phyloP scores from a whole-genome alignment of 495 filamentous ascomycete genomes.

The Penicillium arizonense region DNA sequence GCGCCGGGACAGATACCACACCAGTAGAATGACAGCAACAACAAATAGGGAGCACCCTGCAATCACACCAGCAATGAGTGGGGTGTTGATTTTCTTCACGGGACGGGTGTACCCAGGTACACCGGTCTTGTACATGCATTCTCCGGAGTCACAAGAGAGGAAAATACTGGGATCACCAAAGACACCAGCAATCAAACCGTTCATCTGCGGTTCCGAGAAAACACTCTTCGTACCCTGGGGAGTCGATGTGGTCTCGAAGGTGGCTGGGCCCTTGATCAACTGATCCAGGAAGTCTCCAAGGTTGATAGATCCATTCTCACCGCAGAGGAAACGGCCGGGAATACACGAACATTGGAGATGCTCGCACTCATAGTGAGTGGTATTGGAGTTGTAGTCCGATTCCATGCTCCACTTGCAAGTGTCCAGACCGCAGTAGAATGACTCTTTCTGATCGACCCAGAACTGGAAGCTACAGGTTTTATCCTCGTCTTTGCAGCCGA shows the following conservation, averaged over 20 bases:
- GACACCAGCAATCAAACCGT: constrained; percentile 77
- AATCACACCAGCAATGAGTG: constrained; percentile 91
- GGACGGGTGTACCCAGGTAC: constrained; percentile 87
- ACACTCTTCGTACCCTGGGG: constrained; percentile 59
- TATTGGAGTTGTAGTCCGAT: constrained; percentile 69
- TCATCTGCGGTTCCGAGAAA: constrained; percentile 89
- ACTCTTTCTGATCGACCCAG: constrained; percentile 91
- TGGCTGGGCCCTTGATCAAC: constrained; percentile 80
- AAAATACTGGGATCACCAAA: constrained; percentile 91
- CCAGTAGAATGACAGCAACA: constrained; percentile 73
- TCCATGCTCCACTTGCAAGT: constrained; percentile 71
- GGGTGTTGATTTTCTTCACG: constrained; percentile 94
- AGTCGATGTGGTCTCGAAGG: constrained; percentile 69
- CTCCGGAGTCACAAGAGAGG: constrained; percentile 78
- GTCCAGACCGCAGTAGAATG: constrained; percentile 90
- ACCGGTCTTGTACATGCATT: constrained; percentile 89
- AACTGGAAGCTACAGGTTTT: constrained; percentile 92
- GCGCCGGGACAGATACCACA: constrained; percentile 88
- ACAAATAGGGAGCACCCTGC: constrained; percentile 84
- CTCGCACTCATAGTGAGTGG: constrained; percentile 79
- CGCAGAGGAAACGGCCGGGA: constrained; percentile 88
- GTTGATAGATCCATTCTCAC: constrained; percentile 85
- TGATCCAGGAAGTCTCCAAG: constrained; percentile 82
- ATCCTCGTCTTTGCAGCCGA: constrained; percentile 75
- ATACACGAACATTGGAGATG: constrained; percentile 85